Evolutionary conservation across 2,329 filamentous ascomycete species (phyloP).

Genomic region (Colletotrichum caudatum): DNA sequence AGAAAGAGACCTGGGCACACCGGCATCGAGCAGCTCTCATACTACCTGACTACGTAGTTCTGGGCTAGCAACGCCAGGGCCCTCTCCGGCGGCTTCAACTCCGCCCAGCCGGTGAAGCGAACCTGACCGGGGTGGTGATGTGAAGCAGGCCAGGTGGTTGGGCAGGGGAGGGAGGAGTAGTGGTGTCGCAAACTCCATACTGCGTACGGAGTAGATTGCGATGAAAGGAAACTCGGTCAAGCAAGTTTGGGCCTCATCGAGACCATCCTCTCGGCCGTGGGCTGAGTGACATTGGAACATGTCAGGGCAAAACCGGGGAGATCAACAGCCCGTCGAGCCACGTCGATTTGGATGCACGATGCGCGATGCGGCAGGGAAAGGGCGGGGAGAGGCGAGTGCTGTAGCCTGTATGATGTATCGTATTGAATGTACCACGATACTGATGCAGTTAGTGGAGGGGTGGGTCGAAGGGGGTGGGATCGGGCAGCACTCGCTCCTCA

Average conservation of each 20-base stretch:
- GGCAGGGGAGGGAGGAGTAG: constrained; percentile 28
- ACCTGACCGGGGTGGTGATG: constrained; percentile 34
- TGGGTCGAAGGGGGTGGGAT: constrained; percentile 32
- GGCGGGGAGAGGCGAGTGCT: constrained; percentile 37
- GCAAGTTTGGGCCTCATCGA: constrained; percentile 40
- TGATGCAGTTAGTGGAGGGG: constrained; percentile 36
- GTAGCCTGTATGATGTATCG: not conserved
- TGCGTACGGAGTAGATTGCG: constrained; percentile 23
- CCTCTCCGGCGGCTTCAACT: constrained; percentile 40
- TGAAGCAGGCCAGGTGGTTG: constrained; percentile 37
- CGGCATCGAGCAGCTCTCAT: constrained; percentile 7
- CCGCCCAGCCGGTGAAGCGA: constrained; percentile 42
- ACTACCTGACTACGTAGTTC: no score
- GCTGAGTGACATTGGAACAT: constrained; percentile 35
- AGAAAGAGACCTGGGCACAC: constrained; percentile 4
- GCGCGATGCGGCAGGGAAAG: constrained; percentile 40
- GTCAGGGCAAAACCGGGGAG: constrained; percentile 24
- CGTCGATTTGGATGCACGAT: constrained; percentile 40
- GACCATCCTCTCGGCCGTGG: constrained; percentile 30
- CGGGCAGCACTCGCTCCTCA: constrained; percentile 36
- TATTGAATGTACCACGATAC: constrained; percentile 25
- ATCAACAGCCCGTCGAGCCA: constrained; percentile 37
- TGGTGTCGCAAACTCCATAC: constrained; percentile 11
- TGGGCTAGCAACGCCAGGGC: constrained; percentile 34
- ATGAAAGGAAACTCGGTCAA: constrained; percentile 40